A percentile compares a stretch with the other conserved stretches of the same genome.
Conservation (phyloP, 2,329 filamentous ascomycete species). For the Penicillium sp. region DNA sequence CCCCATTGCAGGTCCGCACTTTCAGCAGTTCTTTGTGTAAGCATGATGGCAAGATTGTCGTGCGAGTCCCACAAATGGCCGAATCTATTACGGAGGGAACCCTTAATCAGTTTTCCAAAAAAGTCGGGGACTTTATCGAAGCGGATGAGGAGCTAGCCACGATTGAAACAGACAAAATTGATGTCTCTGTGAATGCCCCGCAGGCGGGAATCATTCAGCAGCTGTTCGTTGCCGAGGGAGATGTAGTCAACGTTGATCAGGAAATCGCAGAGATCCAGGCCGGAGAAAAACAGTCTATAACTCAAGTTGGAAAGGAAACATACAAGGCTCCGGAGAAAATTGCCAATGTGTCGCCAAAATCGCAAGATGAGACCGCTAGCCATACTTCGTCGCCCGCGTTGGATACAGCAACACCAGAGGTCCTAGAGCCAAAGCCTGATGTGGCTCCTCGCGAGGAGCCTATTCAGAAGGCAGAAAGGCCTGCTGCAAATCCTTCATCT, state of each 20-base stretch:
- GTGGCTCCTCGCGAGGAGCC: no score
- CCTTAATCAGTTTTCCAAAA: neutral
- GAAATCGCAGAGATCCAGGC: neutral
- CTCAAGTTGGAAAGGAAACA: neutral
- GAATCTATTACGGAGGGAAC: neutral
- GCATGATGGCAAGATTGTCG: neutral
- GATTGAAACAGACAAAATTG: neutral
- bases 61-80: neutral
- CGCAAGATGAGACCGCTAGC: no score
- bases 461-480: no score
- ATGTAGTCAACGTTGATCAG: neutral
- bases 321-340: neutral
- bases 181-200: neutral
- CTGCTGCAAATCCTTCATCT: no score
- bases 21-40: neutral
- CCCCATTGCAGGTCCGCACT: neutral
- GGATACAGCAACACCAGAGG: no score
- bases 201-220: neutral
- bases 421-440: no score
- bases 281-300: neutral
- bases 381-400: no score
- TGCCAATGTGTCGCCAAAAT: no score
- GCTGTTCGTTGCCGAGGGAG: neutral
- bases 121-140: neutral
- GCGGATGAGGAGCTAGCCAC: neutral